Evolutionary conservation across 176 grass and related monocot genomes (phyloP).

Genomic region (Musa troglodytarum): DNA sequence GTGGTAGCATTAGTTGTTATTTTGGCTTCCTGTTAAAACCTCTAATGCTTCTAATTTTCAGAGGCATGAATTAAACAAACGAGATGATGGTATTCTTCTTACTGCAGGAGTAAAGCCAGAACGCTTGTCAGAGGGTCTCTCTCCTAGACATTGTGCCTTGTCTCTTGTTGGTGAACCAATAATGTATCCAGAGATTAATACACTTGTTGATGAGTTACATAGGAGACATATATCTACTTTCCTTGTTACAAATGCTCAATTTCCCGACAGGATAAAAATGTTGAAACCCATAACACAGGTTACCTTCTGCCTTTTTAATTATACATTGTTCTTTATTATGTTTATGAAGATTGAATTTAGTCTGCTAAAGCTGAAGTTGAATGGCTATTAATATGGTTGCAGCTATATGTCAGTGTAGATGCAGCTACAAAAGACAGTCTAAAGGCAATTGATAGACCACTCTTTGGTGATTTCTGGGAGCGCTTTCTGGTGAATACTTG

Average conservation of each 20-base stretch:
- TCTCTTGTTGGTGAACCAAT: constrained; percentile 97
- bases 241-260: constrained; percentile 98
- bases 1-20: neutral
- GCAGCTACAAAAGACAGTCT: constrained; percentile 88
- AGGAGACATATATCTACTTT: constrained; percentile 79
- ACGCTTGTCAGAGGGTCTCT: constrained; percentile 63
- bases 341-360: constrained; percentile 4
- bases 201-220: constrained; percentile 80
- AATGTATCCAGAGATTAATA: constrained; percentile 98
- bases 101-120: constrained; percentile 72
- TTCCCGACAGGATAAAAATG: constrained; percentile 78
- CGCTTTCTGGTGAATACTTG: constrained; percentile 64
- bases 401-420: constrained; percentile 96
- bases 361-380: neutral
- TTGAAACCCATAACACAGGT: constrained; percentile 89
- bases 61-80: neutral
- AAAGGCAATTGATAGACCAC: constrained; percentile 90
- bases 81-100: constrained; percentile 1
- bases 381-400: constrained; percentile 18
- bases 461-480: constrained; percentile 96
- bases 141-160: constrained; percentile 83
- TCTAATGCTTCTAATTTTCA: neutral
- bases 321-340: neutral
- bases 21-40: neutral
- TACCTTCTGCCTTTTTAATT: constrained; percentile 18